phyloP scores from a whole-genome alignment of 495 filamentous ascomycete genomes.

The Penicillium alfredii region DNA sequence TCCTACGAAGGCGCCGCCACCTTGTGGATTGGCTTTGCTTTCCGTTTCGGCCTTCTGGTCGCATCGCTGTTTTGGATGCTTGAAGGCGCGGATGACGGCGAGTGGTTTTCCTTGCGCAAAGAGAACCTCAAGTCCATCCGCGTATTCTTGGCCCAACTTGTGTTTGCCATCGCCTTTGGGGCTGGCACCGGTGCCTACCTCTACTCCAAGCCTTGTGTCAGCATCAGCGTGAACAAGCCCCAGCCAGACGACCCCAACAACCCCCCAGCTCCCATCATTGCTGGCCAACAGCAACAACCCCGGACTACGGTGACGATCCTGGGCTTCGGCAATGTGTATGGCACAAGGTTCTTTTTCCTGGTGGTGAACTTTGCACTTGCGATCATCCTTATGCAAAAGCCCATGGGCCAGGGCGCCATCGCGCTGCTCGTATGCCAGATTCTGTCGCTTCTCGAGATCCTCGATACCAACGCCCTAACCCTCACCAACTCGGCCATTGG shows the following conservation, averaged over 20 bases:
- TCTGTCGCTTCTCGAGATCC: constrained; percentile 78
- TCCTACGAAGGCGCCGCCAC: constrained; percentile 82
- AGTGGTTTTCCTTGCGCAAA: constrained; percentile 65
- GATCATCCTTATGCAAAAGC: constrained; percentile 80
- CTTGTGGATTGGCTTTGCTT: constrained; percentile 73
- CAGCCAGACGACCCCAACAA: constrained; percentile 25
- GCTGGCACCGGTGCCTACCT: constrained; percentile 65
- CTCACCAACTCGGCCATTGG: constrained; percentile 63
- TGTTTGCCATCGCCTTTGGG: constrained; percentile 61
- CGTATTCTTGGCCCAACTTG: constrained; percentile 65
- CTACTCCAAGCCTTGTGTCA: constrained; percentile 71
- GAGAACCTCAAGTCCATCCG: constrained; percentile 67
- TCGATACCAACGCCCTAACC: constrained; percentile 68
- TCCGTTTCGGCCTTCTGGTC: constrained; percentile 70
- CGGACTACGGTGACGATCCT: constrained; percentile 67
- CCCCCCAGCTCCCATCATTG: constrained; percentile 30
- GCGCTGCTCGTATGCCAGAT: constrained; percentile 77
- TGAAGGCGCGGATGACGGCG: constrained; percentile 83
- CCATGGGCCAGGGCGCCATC: constrained; percentile 84
- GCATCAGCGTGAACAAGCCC: constrained; percentile 41
- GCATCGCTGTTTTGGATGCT: constrained; percentile 81
- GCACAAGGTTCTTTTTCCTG: constrained; percentile 83
- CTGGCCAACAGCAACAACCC: constrained; percentile 20
- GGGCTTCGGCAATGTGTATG: constrained; percentile 88
- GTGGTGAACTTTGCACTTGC: constrained; percentile 69